A percentile compares a stretch with the other conserved stretches of the same genome.
Conservation (phyloP, 192 early-diverging fungal genomes). For the Backusella psychrophila region DNA sequence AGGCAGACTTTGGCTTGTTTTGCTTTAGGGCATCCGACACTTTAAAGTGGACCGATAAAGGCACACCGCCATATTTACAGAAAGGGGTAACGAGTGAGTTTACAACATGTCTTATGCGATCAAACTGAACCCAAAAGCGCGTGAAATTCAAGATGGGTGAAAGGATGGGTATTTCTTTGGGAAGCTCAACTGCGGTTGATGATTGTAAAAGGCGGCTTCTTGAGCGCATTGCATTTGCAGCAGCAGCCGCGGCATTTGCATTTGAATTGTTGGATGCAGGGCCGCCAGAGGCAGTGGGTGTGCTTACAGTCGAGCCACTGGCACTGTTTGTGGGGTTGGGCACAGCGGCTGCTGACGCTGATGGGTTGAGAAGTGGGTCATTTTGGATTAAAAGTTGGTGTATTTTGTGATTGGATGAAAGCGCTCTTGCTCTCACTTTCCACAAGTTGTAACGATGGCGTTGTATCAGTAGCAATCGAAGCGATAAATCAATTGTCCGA, state of each 20-base stretch:
- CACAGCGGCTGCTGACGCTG: neutral
- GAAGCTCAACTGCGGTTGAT: neutral
- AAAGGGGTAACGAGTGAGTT: slow-evolving; percentile 18
- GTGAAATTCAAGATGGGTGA: slow-evolving; percentile 26
- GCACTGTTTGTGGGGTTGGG: neutral
- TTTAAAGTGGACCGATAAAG: slow-evolving; percentile 32
- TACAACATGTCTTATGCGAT: slow-evolving; percentile 30
- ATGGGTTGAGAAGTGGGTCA: neutral
- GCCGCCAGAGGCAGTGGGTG: neutral
- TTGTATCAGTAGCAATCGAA: slow-evolving; percentile 32
- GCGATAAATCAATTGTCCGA: slow-evolving; percentile 19
- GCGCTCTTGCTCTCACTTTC: slow-evolving; percentile 19
- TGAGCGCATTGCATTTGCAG: neutral
- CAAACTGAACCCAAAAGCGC: slow-evolving; percentile 27
- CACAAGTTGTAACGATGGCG: slow-evolving; percentile 29
- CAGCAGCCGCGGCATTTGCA: neutral
- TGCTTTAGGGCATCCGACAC: neutral
- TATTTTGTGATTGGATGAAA: slow-evolving; percentile 23
- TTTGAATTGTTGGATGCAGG: neutral
- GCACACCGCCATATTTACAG: slow-evolving; percentile 27
- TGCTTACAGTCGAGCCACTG: neutral
- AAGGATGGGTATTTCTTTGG: slow-evolving; percentile 21
- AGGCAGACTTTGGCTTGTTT: neutral
- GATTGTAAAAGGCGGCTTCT: neutral
- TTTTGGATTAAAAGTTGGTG: slow-evolving; percentile 11